Evolutionary conservation across 2,329 filamentous ascomycete species (phyloP), one percentile per base, ranked within the genome.

Genomic region (Neofusicoccum sp.): DNA sequence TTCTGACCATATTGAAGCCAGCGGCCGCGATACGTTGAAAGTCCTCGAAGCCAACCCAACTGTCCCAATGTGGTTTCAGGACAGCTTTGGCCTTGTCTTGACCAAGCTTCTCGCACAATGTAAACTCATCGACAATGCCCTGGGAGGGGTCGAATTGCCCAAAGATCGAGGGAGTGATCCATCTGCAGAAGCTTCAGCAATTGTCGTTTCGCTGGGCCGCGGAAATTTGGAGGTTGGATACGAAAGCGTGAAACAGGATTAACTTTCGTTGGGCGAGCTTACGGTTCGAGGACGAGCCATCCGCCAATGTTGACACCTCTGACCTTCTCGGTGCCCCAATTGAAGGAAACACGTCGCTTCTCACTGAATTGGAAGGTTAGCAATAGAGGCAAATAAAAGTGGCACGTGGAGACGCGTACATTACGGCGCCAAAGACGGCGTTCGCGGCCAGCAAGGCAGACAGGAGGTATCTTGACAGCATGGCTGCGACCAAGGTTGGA

Each of bases 121-220:
- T 84, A 69, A 78, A 84, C 67, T 85, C 83, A 64, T 85, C 83
- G 11, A 83, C 72, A 48, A 83, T 76, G 37, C 58, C 72, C 70
- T 58, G 68, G 63, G 64, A 67, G 67, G 60, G 69, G 67, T 47
- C 70, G 67, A 44, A 70, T 65, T 61, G 66, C 65, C 79, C 72
- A 68, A 86, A 86, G 52, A 86, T 77, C 1, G 82, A 84, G n/a
- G 84, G 84, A 4, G 83, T 86, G 58, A 86, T 87, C 82, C 82
- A 85, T 37, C 73, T 75, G 54, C 4, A 11, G 6, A 9, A 59
- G 9, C 11, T 3, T 4, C 22, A 50, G 28, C 31, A 60, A 34
- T 34, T 62, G 37, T 4, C 28, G n/a, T 8, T 8, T 22, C 22
- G 22, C 11, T 29, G n/a, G 14, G 47, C 9, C 3, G 22, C 29